Evolutionary conservation across 1,139 yeast species (phyloP).

Genomic region (Hansenula lynferdii): DNA sequence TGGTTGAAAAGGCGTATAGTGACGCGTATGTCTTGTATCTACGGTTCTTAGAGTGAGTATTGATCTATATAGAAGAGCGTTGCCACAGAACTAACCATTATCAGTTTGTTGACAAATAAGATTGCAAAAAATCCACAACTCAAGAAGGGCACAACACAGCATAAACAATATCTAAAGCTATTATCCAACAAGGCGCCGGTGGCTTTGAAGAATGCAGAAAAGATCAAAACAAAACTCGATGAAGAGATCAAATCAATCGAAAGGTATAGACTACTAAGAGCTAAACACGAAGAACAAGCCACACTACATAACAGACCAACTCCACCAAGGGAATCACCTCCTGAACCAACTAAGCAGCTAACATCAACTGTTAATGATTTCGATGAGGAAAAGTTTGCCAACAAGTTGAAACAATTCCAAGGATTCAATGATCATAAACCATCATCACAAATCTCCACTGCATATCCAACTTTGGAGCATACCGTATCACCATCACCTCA

Average conservation of each 20-base stretch:
- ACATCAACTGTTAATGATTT: no score
- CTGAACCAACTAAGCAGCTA: no score
- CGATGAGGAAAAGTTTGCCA: constrained; percentile 9
- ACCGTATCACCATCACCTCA: not conserved
- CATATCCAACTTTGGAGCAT: constrained; percentile 1
- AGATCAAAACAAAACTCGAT: constrained; percentile 29
- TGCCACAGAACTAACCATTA: not conserved
- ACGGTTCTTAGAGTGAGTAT: constrained; percentile 38
- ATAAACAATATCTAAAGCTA: constrained; percentile 13
- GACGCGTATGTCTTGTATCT: constrained; percentile 46
- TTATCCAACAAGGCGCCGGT: constrained; percentile 25
- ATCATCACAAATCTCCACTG: not conserved
- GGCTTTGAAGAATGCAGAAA: constrained; percentile 35
- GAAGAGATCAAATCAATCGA: constrained; percentile 25
- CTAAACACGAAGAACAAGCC: constrained; percentile 6
- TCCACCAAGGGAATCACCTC: not conserved
- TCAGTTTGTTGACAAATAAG: constrained; percentile 35
- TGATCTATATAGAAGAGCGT: no score
- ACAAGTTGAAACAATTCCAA: constrained; percentile 5
- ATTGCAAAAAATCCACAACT: constrained; percentile 40
- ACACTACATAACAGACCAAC: no score
- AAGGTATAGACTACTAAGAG: constrained; percentile 4
- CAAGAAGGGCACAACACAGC: constrained; percentile 20
- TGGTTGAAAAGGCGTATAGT: constrained; percentile 32
- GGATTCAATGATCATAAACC: not conserved